Conservation (phyloP, 148 eudicot species). For the Nyssa sinensis region DNA sequence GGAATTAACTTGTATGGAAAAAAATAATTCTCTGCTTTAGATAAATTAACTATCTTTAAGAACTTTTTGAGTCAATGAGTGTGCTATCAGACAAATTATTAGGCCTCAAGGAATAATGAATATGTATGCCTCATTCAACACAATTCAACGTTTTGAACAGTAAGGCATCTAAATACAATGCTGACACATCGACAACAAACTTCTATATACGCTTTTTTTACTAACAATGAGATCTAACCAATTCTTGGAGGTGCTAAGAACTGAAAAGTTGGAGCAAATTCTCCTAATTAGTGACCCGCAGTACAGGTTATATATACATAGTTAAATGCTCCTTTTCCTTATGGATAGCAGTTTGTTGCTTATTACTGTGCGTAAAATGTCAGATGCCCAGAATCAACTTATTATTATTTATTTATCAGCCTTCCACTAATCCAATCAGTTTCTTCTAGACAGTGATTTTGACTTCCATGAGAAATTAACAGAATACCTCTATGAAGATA, state of each 20-base stretch:
- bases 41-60: no score
- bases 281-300: no score
- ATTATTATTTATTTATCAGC: not conserved
- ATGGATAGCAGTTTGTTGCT: not conserved
- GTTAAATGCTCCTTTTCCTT: not conserved
- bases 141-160: no score
- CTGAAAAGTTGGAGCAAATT: not conserved
- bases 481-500: conserved; percentile 75
- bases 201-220: not conserved
- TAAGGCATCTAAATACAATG: no score
- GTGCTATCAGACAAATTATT: no score
- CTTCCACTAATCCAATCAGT: not conserved
- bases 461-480: conserved; percentile 6
- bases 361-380: not conserved
- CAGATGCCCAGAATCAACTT: not conserved
- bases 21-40: no score
- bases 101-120: no score
- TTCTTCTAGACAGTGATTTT: not conserved
- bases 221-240: not conserved
- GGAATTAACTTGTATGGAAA: no score
- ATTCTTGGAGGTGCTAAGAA: not conserved
- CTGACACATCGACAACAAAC: not conserved
- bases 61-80: no score
- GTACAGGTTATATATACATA: not conserved
- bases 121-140: no score